phyloP scores from a whole-genome alignment of 148 eudicot genomes.

The Polygonum aviculare region DNA sequence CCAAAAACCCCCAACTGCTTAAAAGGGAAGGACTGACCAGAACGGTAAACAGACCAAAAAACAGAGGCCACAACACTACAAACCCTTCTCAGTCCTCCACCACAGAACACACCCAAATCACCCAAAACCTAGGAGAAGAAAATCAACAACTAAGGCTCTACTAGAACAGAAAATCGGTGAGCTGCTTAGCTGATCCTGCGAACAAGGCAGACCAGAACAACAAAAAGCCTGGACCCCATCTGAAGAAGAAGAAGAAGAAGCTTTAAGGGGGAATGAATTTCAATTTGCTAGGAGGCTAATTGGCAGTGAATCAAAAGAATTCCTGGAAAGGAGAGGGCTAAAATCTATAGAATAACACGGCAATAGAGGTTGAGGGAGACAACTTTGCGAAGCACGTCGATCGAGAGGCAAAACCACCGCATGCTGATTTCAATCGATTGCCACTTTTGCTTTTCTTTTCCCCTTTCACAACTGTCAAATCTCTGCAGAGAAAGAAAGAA shows the following conservation, averaged over 20 bases:
- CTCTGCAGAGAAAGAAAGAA: constrained; percentile 21
- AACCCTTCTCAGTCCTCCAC: background rate
- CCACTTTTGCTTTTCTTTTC: constrained; percentile 20
- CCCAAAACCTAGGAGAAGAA: background rate
- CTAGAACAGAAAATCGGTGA: background rate
- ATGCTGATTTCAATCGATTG: constrained; percentile 37
- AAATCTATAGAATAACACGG: constrained; percentile 64
- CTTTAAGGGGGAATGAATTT: background rate
- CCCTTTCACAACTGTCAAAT: constrained; percentile 7
- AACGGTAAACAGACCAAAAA: background rate
- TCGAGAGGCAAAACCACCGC: constrained; percentile 74
- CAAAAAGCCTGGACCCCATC: constrained; percentile 77
- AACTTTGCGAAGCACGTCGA: constrained; percentile 71
- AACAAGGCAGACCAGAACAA: constrained; percentile 63
- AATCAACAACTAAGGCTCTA: background rate
- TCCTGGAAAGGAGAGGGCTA: background rate
- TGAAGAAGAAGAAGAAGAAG: constrained; percentile 9
- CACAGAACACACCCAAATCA: background rate
- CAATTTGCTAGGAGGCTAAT: background rate
- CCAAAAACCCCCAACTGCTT: constrained; percentile 15
- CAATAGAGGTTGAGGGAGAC: constrained; percentile 69
- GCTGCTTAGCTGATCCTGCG: constrained; percentile 71
- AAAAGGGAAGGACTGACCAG: background rate
- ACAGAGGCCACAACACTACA: constrained; percentile 13
- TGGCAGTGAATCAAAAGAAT: background rate